These are phyloP conservation scores for Porpolomopsis calyptriformis DNA, from an alignment of 768 basidiomycete species.

Conservation along the genomic window DNA sequence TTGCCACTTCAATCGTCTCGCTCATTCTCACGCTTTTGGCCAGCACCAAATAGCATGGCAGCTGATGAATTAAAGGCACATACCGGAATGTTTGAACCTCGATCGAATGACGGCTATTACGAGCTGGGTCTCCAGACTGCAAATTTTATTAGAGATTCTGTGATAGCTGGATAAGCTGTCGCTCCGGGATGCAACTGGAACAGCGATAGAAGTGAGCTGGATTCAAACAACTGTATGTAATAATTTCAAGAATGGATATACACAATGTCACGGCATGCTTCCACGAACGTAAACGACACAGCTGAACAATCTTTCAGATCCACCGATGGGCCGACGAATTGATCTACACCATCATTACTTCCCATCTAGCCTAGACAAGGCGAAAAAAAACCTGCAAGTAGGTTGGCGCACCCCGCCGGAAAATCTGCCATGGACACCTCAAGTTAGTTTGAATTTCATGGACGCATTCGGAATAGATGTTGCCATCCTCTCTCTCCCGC, in stretches of 20 bases:
- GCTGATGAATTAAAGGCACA: conserved; percentile 77
- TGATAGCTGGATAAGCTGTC: conserved; percentile 23
- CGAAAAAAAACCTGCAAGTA: conserved; percentile 30
- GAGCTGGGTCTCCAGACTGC: conserved; percentile 64
- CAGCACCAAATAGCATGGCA: conserved; percentile 56
- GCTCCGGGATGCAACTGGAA: not conserved
- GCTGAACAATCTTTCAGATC: too few relatives aligned
- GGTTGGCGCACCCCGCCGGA: conserved; percentile 57
- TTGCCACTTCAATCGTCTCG: conserved; percentile 49
- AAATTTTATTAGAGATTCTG: conserved; percentile 48
- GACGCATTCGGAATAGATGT: conserved; percentile 44
- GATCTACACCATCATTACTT: conserved; percentile 79
- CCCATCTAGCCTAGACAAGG: conserved; percentile 40
- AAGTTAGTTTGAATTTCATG: conserved; percentile 53
- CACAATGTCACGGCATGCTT: too few relatives aligned
- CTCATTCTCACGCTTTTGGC: conserved; percentile 42
- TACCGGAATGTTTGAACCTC: conserved; percentile 75
- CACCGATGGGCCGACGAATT: conserved; percentile 26
- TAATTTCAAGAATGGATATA: too few relatives aligned
- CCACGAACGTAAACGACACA: not conserved
- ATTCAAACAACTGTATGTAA: not conserved
- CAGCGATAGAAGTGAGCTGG: not conserved
- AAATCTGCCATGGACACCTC: conserved; percentile 56
- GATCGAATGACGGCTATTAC: conserved; percentile 85
- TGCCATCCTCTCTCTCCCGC: conserved; percentile 59